Conservation (phyloP, 2,329 filamentous ascomycete genomes). For the Massarina eburnea region DNA sequence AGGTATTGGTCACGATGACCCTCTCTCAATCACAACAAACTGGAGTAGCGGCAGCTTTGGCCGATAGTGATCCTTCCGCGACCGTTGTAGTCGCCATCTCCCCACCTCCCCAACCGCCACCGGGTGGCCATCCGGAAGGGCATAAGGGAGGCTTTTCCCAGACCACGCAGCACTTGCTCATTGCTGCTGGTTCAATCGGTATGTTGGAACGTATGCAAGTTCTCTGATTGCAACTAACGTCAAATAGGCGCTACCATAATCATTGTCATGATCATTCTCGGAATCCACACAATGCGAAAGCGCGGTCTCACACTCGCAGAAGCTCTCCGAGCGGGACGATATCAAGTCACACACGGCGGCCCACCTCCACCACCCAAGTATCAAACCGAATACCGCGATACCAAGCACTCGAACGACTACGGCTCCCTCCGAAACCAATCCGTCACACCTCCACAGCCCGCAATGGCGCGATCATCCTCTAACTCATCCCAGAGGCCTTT, state of each 20-base stretch:
- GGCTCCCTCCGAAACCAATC: constrained; percentile 24
- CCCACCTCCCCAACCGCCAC: constrained; percentile 15
- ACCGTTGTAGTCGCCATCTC: constrained; percentile 30
- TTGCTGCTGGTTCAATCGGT: constrained; percentile 46
- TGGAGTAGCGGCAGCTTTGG: constrained; percentile 14
- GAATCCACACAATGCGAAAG: constrained; percentile 42
- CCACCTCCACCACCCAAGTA: constrained; percentile 26
- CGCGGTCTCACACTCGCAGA: constrained; percentile 37
- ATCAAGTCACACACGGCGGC: constrained; percentile 23
- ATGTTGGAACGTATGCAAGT: neutral
- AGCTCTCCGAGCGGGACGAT: constrained; percentile 26
- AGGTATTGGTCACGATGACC: constrained; percentile 30
- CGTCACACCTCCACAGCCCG: constrained; percentile 28
- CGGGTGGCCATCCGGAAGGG: constrained; percentile 11
- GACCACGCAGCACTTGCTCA: constrained; percentile 43
- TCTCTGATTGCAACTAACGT: constrained; percentile 17
- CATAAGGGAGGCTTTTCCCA: constrained; percentile 35
- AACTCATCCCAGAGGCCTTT: constrained; percentile 31
- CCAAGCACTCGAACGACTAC: constrained; percentile 28
- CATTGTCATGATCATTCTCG: constrained; percentile 39
- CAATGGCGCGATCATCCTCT: constrained; percentile 30
- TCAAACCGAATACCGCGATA: constrained; percentile 18
- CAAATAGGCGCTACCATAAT: constrained; percentile 43
- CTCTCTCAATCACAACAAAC: constrained; percentile 17
- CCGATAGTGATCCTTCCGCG: constrained; percentile 24